Percentiles rank a stretch among this genome's conserved stretches.
Conservation (phyloP, 2,329 filamentous ascomycete species). For the Phaeosphaeria sp. region DNA sequence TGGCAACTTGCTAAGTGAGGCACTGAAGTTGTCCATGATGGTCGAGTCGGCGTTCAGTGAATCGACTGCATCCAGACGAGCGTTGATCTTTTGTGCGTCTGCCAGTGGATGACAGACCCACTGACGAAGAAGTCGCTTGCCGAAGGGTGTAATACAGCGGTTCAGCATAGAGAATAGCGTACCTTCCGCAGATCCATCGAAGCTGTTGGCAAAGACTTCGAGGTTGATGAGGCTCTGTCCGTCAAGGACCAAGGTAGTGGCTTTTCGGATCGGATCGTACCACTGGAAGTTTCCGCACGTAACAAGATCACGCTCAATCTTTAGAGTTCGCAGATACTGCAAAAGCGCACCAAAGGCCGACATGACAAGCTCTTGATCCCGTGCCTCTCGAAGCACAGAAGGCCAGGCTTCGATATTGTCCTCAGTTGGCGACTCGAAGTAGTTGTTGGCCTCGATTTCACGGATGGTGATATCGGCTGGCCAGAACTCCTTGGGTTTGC, state of each 20-base stretch:
- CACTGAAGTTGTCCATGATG: conserved; percentile 85
- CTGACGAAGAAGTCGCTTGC: conserved; percentile 92
- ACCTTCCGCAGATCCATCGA: conserved; percentile 82
- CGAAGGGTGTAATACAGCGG: conserved; percentile 93
- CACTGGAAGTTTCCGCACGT: conserved; percentile 89
- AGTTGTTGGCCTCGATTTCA: conserved; percentile 79
- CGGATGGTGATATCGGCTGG: conserved; percentile 80
- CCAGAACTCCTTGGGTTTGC: conserved; percentile 94
- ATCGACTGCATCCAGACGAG: conserved; percentile 91
- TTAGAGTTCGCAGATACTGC: conserved; percentile 81
- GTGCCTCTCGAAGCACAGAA: conserved; percentile 71
- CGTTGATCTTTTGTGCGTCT: conserved; percentile 86
- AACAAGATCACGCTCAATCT: conserved; percentile 85
- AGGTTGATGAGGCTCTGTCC: conserved; percentile 97
- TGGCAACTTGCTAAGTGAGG: conserved; percentile 87
- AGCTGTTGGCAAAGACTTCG: conserved; percentile 94
- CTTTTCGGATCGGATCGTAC: conserved; percentile 92
- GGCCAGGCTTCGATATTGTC: conserved; percentile 77
- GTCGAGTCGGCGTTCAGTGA: conserved; percentile 83
- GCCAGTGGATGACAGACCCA: conserved; percentile 97
- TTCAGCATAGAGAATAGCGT: conserved; percentile 92
- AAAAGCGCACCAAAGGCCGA: conserved; percentile 89
- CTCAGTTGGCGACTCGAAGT: conserved; percentile 70
- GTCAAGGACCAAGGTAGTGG: conserved; percentile 87
- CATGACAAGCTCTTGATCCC: conserved; percentile 82